Evolutionary conservation across 495 filamentous ascomycete species (phyloP).

Genomic region (Penicillium mononematosum): DNA sequence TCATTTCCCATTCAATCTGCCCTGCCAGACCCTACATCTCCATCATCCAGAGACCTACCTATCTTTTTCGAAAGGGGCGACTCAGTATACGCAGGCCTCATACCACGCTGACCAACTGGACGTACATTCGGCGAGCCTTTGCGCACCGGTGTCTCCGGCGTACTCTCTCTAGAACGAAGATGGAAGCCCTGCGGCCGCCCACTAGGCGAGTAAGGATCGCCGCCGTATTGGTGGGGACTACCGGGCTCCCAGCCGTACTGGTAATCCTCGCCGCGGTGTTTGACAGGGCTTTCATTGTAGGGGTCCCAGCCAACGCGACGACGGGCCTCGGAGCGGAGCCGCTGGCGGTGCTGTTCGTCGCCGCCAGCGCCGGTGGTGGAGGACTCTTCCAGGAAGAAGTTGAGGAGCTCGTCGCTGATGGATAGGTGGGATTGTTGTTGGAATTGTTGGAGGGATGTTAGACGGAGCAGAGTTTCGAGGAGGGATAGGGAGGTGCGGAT

Average conservation of each 20-base stretch:
- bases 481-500: constrained; percentile 87
- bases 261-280: constrained; percentile 61
- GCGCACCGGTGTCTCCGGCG: constrained; percentile 38
- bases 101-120: constrained; percentile 26
- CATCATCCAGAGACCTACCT: constrained; percentile 13
- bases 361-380: constrained; percentile 69
- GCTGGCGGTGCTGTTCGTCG: constrained; percentile 67
- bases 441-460: constrained; percentile 93
- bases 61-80: constrained; percentile 35
- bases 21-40: constrained; percentile 14
- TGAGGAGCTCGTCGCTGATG: constrained; percentile 91
- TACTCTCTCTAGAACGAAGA: constrained; percentile 41
- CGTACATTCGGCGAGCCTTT: constrained; percentile 24
- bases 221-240: constrained; percentile 28
- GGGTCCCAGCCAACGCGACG: constrained; percentile 87
- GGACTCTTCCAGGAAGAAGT: constrained; percentile 88
- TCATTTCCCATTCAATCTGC: constrained; percentile 18
- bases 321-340: constrained; percentile 68
- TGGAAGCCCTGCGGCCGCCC: constrained; percentile 32
- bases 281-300: constrained; percentile 69
- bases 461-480: constrained; percentile 88
- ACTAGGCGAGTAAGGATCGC: constrained; percentile 34
- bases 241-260: constrained; percentile 42
- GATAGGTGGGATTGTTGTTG: constrained; percentile 90
- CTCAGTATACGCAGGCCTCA: constrained; percentile 29